Conservation (phyloP, 2,329 filamentous ascomycete species). For the Pseudogymnoascus sp. region DNA sequence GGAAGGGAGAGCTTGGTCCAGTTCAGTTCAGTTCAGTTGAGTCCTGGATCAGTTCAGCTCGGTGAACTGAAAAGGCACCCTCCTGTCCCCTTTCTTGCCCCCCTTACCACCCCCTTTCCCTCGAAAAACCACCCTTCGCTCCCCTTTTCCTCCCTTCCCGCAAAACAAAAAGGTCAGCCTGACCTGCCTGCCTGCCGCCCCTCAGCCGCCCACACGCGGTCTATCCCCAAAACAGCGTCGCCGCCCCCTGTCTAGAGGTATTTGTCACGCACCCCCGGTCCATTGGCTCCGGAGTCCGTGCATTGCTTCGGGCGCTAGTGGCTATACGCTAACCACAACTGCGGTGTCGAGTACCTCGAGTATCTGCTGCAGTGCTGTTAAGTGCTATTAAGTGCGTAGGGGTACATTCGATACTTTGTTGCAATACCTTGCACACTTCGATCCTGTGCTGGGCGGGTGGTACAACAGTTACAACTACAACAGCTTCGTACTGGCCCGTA, state of each 20-base stretch:
- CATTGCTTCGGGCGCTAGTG: not conserved
- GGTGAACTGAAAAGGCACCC: not conserved
- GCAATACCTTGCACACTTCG: not conserved
- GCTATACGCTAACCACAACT: not conserved
- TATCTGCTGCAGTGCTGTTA: not conserved
- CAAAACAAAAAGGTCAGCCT: not conserved
- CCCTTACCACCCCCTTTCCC: not conserved
- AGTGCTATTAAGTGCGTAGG: no score
- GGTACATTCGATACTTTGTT: not conserved
- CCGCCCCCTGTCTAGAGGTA: not conserved
- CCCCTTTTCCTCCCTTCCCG: not conserved
- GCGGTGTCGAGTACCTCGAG: not conserved
- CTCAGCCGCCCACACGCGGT: not conserved
- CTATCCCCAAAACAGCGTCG: not conserved
- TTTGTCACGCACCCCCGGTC: not conserved
- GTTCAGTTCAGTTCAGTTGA: not conserved
- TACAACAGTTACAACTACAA: not conserved
- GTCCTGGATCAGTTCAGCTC: not conserved
- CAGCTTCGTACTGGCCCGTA: not conserved
- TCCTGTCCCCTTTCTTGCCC: no score
- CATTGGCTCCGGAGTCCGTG: not conserved
- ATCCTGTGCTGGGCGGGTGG: not conserved
- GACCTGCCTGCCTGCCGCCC: not conserved
- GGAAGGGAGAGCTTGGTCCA: not conserved
- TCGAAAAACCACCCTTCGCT: not conserved